Base-by-base conservation (phyloP, 2,329 filamentous ascomycete species). In the Trichoderma sp. region DNA sequence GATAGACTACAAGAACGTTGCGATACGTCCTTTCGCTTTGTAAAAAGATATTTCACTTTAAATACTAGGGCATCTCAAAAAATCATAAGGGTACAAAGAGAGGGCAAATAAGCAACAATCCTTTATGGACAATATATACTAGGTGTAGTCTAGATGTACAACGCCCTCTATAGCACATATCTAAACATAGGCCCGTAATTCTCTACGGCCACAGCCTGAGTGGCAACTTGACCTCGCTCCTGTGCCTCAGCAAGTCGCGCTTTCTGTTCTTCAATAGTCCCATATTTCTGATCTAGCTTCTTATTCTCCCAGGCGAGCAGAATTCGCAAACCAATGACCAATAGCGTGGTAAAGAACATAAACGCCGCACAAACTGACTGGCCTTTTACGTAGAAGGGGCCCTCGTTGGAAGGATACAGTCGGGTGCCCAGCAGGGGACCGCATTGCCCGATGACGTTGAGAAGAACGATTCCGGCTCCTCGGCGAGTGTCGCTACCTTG, bases 381-480 rank as follows among this genome's bases (percentile, higher is more conserved):
- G 0, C 74, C 74, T 26, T 73, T 75, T 5, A 72, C 81, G 75
- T 89, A 91, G 77, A 84, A 88, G 2, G 88, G 88, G 11, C 81
- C 84, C 72, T 90, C 86, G 23, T 75, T 71, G 58, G 82, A 79
- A 0, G 89, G 89, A 74, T 91, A 91, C 63, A 91, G 78, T 65
- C 87, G 82, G 6, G 88, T 89, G 11, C 88, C 89, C 3, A 91
- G 80, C 4, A 91, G 79, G 2, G 92, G 92, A 0, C 92, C 92
- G 74, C 89, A 90, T 80, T 94, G 92, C 0, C 92, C 93, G 13
- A 96, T 86, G 20, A 93, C 78, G 79, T 96, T 93, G 76, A 97
- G 79, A 28, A 96, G 85, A 0, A 91, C 92, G 76, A 96, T 91
- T 1, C 91, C 92, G 0, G 89, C 88, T 0, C 92, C 92, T 73